Percentiles rank a stretch among this genome's conserved stretches.
Evolutionary conservation across 2,329 filamentous ascomycete genomes (phyloP).

Genomic region (Anthostomella pinea): DNA sequence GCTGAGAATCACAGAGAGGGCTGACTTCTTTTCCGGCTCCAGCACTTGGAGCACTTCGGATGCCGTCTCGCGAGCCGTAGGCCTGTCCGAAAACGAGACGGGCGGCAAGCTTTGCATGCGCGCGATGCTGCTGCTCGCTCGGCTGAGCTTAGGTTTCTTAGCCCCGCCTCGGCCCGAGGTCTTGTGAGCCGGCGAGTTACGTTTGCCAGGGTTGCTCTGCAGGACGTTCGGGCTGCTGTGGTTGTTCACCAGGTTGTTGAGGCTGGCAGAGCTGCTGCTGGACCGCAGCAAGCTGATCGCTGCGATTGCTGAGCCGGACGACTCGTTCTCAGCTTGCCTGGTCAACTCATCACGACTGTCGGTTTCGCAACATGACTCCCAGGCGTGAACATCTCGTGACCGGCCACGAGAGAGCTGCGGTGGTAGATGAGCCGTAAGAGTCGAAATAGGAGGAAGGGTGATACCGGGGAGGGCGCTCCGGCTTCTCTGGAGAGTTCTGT

Average conservation of each 20-base stretch:
- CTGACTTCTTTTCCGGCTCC: slow-evolving; percentile 36
- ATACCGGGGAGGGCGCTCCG: slow-evolving; percentile 63
- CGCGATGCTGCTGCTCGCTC: slow-evolving; percentile 60
- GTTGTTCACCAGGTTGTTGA: slow-evolving; percentile 34
- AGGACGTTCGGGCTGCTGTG: slow-evolving; percentile 34
- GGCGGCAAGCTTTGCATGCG: slow-evolving; percentile 50
- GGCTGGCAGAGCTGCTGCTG: slow-evolving; percentile 53
- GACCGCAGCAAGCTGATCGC: slow-evolving; percentile 80
- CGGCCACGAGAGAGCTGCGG: slow-evolving; percentile 64
- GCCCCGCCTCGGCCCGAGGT: slow-evolving; percentile 28
- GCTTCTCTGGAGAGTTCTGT: slow-evolving; percentile 62
- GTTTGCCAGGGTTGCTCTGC: slow-evolving; percentile 60
- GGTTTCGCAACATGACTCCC: slow-evolving; percentile 87
- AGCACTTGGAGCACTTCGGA: no score
- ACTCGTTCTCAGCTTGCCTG: slow-evolving; percentile 76
- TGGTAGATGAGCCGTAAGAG: slow-evolving; percentile 49
- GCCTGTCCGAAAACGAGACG: slow-evolving; percentile 1
- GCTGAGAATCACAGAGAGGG: slow-evolving; percentile 41
- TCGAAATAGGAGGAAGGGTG: slow-evolving; percentile 56
- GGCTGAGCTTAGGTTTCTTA: slow-evolving; percentile 63
- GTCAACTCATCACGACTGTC: slow-evolving; percentile 76
- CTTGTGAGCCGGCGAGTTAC: slow-evolving; percentile 51
- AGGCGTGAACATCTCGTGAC: slow-evolving; percentile 82
- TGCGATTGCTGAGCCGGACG: slow-evolving; percentile 73
- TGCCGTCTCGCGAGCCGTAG: slow-evolving; percentile 17